Percentiles rank a stretch among this genome's conserved stretches.
Evolutionary conservation across 176 grass and related monocot genomes (phyloP).

Genomic region (Phyllostachys edulis): DNA sequence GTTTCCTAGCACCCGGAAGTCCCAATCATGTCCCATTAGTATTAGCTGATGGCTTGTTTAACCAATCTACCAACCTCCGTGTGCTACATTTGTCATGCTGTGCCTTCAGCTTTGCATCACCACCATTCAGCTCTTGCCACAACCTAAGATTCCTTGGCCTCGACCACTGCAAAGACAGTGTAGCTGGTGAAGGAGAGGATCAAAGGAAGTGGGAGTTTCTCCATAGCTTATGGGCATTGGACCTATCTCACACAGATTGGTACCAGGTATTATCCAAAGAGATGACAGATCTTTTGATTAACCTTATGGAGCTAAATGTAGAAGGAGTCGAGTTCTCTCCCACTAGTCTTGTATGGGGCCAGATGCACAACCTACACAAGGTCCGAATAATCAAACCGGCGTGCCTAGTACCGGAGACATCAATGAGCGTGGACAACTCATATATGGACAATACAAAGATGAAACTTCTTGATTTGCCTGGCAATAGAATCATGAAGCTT

Average conservation of each 20-base stretch:
- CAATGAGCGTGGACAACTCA: background rate
- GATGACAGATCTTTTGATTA: background rate
- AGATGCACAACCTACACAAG: background rate
- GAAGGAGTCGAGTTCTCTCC: background rate
- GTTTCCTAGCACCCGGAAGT: background rate
- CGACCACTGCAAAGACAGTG: background rate
- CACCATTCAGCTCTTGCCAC: background rate
- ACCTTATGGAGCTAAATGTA: conserved; percentile 7
- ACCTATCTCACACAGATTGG: conserved; percentile 15
- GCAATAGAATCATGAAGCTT: background rate
- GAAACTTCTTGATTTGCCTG: too few relatives aligned
- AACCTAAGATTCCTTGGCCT: background rate
- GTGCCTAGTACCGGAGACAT: too few relatives aligned
- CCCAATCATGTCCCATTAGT: background rate
- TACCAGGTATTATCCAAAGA: background rate
- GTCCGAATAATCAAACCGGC: background rate
- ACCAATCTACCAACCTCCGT: background rate
- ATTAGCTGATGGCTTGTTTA: background rate
- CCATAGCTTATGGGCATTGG: background rate
- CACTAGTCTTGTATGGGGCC: too few relatives aligned
- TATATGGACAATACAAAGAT: too few relatives aligned
- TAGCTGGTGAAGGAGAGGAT: background rate
- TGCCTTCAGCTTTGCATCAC: background rate
- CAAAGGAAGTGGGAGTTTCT: background rate
- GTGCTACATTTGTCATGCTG: background rate